A percentile compares a stretch with the other conserved stretches of the same genome.
phyloP scores from a whole-genome alignment of 225 moss, liverwort and hornwort species.

The Bryum argenteum region DNA sequence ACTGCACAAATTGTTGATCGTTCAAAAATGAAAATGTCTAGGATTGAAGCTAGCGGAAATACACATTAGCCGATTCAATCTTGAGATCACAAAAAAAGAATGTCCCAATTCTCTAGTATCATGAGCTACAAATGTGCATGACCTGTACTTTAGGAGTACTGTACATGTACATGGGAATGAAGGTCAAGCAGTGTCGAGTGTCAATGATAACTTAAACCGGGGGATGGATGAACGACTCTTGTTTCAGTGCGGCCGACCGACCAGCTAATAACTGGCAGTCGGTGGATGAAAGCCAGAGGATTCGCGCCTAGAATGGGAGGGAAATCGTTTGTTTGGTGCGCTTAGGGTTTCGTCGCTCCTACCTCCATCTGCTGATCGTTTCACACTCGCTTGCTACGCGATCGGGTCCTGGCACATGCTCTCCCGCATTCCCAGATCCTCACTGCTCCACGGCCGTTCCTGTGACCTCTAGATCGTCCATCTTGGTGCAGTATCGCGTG shows the following conservation, averaged over 20 bases:
- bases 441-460: background rate
- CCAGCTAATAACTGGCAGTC: too few relatives aligned
- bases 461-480: constrained; percentile 23
- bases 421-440: background rate
- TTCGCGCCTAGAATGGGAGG: constrained; percentile 29
- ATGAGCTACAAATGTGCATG: too few relatives aligned
- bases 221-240: background rate
- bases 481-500: constrained; percentile 17
- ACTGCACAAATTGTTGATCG: too few relatives aligned
- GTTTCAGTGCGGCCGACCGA: background rate
- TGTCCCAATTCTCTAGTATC: too few relatives aligned
- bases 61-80: too few relatives aligned
- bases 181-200: background rate
- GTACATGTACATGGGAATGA: too few relatives aligned
- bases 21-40: too few relatives aligned
- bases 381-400: constrained; percentile 12
- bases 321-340: constrained; percentile 19
- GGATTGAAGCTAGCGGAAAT: too few relatives aligned
- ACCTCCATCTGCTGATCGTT: background rate
- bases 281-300: constrained; percentile 6
- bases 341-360: constrained; percentile 30
- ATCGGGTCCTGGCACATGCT: background rate
- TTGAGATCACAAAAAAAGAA: too few relatives aligned
- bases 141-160: too few relatives aligned
- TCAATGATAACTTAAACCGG: background rate